Evolutionary conservation across 2,329 filamentous ascomycete genomes (phyloP).

Genomic region (Arthrinium puccinioides): DNA sequence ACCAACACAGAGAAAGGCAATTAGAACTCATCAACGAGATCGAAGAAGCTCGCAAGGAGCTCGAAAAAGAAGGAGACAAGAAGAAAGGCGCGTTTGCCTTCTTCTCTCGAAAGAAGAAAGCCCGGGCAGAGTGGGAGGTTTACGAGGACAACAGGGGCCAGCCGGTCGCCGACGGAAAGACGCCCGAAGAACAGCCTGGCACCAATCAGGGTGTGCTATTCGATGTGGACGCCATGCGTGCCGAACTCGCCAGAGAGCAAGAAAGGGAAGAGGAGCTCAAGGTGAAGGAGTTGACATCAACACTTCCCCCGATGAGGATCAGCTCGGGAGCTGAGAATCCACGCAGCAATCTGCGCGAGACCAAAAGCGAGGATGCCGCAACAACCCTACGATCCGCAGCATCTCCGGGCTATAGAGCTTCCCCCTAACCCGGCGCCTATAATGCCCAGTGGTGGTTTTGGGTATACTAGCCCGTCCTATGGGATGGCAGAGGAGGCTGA

Average conservation of each 20-base stretch:
- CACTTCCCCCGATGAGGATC: constrained; percentile 83
- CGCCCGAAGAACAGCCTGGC: constrained; percentile 39
- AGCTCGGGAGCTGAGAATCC: constrained; percentile 33
- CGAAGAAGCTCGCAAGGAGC: constrained; percentile 81
- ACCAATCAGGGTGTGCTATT: constrained; percentile 69
- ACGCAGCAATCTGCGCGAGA: constrained; percentile 32
- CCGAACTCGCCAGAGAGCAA: constrained; percentile 69
- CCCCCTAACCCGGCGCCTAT: constrained; percentile 21
- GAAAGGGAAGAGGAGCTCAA: constrained; percentile 38
- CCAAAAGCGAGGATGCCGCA: constrained; percentile 37
- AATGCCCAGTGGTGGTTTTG: constrained; percentile 13
- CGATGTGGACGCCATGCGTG: constrained; percentile 88
- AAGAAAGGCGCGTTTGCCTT: constrained; percentile 50
- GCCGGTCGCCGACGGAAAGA: constrained; percentile 13
- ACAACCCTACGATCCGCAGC: constrained; percentile 15
- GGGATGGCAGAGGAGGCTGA: constrained; percentile 28
- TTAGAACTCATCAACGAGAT: constrained; percentile 94
- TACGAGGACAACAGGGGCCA: constrained; percentile 64
- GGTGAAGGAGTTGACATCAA: constrained; percentile 79
- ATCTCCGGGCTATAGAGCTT: constrained; percentile 13
- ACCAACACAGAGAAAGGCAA: constrained; percentile 81
- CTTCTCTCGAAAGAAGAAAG: constrained; percentile 76
- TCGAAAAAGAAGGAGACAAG: constrained; percentile 66
- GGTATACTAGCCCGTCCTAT: constrained; percentile 5
- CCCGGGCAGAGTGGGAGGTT: constrained; percentile 87